These are phyloP conservation scores for Pseudogymnoascus sp. DNA, from an alignment of 2,329 filamentous ascomycete species.

Conservation along the genomic window DNA sequence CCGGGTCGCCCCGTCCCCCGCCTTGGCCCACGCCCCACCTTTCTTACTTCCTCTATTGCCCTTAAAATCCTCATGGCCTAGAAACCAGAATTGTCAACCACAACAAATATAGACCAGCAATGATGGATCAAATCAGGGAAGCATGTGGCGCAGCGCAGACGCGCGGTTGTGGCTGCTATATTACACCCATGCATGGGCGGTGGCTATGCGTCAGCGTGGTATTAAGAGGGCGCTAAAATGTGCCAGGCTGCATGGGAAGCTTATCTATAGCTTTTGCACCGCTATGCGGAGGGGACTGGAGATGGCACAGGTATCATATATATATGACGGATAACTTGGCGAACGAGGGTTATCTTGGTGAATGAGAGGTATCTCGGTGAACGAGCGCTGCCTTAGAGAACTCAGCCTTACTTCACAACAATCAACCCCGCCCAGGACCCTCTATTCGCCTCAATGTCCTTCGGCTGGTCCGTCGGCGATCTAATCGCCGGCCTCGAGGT, in stretches of 20 bases:
- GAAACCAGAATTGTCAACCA: too few species aligned
- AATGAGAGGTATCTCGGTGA: neutral
- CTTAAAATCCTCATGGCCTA: too few species aligned
- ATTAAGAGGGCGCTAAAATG: neutral
- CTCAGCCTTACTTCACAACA: neutral
- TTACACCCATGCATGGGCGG: neutral
- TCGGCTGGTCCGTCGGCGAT: neutral
- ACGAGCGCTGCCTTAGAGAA: neutral
- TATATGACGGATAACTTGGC: neutral
- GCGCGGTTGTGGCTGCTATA: neutral
- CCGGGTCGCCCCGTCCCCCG: too few species aligned
- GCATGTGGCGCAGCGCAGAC: neutral
- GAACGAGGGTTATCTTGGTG: neutral
- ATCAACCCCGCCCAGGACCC: neutral
- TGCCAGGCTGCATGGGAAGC: neutral
- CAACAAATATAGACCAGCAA: neutral
- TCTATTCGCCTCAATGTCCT: neutral
- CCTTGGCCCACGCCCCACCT: too few species aligned
- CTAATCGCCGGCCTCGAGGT: slow-evolving; percentile 2
- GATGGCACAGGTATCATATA: neutral
- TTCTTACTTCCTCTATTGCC: too few species aligned
- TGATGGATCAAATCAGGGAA: neutral
- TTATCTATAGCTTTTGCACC: neutral
- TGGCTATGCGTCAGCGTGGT: neutral
- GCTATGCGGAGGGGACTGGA: neutral